Percentiles rank a stretch among this genome's conserved stretches.
Conservation (phyloP, 805 yeast genomes). For the Candida andamanensis region DNA sequence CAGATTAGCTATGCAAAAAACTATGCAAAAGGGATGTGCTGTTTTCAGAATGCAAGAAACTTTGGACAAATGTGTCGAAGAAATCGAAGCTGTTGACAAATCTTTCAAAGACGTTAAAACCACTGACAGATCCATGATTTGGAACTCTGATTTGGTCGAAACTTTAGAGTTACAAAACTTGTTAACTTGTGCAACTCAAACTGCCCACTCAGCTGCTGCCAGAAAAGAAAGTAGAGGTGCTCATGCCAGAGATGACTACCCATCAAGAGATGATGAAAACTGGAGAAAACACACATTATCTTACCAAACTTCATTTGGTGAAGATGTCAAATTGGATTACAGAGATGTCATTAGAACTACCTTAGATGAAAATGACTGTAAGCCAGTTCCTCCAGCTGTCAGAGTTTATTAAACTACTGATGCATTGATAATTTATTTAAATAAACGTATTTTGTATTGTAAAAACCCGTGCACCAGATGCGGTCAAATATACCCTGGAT, state of each 20-base stretch:
- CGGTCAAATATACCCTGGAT: no score
- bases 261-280: slow-evolving; percentile 89
- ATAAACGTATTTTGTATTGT: no score
- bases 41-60: slow-evolving; percentile 94
- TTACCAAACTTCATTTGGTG: slow-evolving; percentile 77
- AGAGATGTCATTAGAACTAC: slow-evolving; percentile 81
- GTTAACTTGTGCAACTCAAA: slow-evolving; percentile 94
- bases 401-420: slow-evolving; percentile 75
- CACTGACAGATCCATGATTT: slow-evolving; percentile 94
- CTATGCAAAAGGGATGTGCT: slow-evolving; percentile 95
- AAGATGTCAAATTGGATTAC: slow-evolving; percentile 68
- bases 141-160: slow-evolving; percentile 97
- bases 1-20: slow-evolving; percentile 88
- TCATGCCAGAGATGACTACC: slow-evolving; percentile 97
- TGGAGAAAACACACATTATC: slow-evolving; percentile 98
- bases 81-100: slow-evolving; percentile 70
- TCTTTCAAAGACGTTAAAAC: slow-evolving; percentile 74
- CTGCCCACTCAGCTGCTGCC: slow-evolving; percentile 89
- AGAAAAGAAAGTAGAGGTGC: slow-evolving; percentile 99
- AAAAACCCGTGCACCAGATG: no score
- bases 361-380: slow-evolving; percentile 87
- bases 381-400: slow-evolving; percentile 93
- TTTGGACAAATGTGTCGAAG: slow-evolving; percentile 84
- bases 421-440: no score
- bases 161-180: slow-evolving; percentile 93